These are phyloP conservation scores for Trapa bicornis DNA, from an alignment of 345 rosid species.

Conservation along the genomic window DNA sequence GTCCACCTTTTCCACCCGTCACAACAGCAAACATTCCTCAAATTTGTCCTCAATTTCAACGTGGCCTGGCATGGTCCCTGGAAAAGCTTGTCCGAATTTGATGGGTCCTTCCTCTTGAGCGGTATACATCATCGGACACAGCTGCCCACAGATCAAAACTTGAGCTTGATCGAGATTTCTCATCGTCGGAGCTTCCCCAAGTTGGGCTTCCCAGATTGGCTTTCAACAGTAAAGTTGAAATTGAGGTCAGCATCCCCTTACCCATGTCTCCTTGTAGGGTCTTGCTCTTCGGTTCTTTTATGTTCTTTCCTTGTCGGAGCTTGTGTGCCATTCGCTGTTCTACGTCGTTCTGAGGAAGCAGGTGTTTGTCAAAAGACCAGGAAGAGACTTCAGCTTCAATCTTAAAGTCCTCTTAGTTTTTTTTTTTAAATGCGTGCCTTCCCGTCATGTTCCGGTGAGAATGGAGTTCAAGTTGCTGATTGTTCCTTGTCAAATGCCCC, in stretches of 20 bases:
- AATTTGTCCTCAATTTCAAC: no score
- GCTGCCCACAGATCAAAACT: background rate
- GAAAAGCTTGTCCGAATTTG: background rate
- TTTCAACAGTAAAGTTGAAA: background rate
- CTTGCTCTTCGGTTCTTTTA: background rate
- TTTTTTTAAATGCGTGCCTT: conserved; percentile 64
- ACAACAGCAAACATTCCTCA: no score
- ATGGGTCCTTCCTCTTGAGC: background rate
- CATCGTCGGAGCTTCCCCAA: background rate
- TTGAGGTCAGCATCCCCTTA: background rate
- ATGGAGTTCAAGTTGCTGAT: conserved; percentile 76
- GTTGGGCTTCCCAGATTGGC: conserved; percentile 6
- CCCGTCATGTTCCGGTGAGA: conserved; percentile 91
- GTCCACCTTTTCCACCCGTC: no score
- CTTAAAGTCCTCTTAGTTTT: conserved; percentile 2
- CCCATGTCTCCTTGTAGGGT: background rate
- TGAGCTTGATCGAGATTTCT: background rate
- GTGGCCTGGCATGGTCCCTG: no score
- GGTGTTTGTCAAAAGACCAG: conserved; percentile 20
- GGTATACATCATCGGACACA: background rate
- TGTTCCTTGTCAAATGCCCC: conserved; percentile 53
- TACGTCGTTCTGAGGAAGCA: conserved; percentile 10
- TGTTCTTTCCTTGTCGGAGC: conserved; percentile 4
- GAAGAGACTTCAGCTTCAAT: conserved; percentile 9
- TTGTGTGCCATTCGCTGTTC: conserved; percentile 8